These are phyloP conservation scores for Aaosphaeria arxii DNA, from an alignment of 2,329 filamentous ascomycete genomes.

Conservation along the genomic window DNA sequence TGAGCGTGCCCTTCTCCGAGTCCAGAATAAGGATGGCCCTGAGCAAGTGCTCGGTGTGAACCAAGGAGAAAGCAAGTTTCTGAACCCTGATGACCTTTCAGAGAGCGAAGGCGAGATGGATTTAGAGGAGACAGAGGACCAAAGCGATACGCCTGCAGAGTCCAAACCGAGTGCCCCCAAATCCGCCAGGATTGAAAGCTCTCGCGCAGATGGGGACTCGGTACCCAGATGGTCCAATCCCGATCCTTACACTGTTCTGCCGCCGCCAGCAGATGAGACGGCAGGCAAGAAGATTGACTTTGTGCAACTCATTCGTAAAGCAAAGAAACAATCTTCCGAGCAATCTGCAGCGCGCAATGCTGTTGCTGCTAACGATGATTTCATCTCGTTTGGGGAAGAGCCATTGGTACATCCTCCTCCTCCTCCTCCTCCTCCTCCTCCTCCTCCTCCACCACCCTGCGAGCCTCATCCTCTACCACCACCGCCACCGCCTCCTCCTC, in stretches of 20 bases:
- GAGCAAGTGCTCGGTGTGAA: conserved; percentile 46
- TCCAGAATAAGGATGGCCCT: conserved; percentile 24
- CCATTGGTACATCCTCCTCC: background rate
- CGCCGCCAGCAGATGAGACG: conserved; percentile 67
- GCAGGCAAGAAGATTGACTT: conserved; percentile 78
- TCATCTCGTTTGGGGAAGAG: conserved; percentile 74
- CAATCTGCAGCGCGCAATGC: conserved; percentile 54
- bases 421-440: background rate
- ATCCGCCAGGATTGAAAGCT: conserved; percentile 14
- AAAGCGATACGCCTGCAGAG: conserved; percentile 13
- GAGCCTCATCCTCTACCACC: background rate
- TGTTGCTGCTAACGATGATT: conserved; percentile 63
- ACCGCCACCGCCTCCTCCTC: conserved; percentile 1
- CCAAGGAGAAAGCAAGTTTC: conserved; percentile 40
- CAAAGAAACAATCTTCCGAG: conserved; percentile 60
- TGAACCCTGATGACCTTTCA: conserved; percentile 38
- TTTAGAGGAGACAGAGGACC: conserved; percentile 13
- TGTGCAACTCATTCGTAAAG: conserved; percentile 87
- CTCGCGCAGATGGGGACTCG: conserved; percentile 27
- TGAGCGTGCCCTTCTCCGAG: background rate
- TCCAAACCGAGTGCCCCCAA: conserved; percentile 16
- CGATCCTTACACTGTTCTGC: conserved; percentile 85
- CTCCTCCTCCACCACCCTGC: background rate
- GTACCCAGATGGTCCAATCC: conserved; percentile 90
- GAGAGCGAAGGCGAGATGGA: conserved; percentile 36